Evolutionary conservation across 2,329 filamentous ascomycete genomes (phyloP).

Genomic region (Hymenoscyphus occultus): DNA sequence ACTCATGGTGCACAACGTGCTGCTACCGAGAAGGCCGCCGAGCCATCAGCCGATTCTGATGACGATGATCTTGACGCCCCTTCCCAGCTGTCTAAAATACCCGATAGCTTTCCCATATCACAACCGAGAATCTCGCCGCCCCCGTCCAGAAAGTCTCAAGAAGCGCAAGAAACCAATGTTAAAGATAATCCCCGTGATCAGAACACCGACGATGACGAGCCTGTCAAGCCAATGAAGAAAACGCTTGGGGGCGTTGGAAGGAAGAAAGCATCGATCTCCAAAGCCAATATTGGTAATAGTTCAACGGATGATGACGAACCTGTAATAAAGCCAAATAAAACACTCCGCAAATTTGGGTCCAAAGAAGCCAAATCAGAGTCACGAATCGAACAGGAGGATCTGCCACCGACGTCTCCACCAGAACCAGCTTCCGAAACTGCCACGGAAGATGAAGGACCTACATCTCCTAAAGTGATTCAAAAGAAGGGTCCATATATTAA

Average conservation of each 20-base stretch:
- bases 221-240: background rate
- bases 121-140: slow-evolving; percentile 13
- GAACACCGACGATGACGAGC: slow-evolving; percentile 19
- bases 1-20: slow-evolving; percentile 4
- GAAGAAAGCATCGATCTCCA: background rate
- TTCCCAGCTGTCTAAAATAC: slow-evolving; percentile 31
- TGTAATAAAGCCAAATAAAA: background rate
- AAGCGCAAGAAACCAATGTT: slow-evolving; percentile 14
- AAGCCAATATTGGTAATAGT: background rate
- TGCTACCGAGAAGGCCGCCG: slow-evolving; percentile 10
- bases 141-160: slow-evolving; percentile 15
- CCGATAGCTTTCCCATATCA: slow-evolving; percentile 30
- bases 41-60: slow-evolving; percentile 27
- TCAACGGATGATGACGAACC: background rate
- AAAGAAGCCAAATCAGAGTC: background rate
- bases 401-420: slow-evolving; percentile 6
- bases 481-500: background rate
- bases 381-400: background rate
- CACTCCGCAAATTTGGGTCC: background rate
- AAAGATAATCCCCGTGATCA: slow-evolving; percentile 12
- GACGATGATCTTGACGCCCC: slow-evolving; percentile 32
- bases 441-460: background rate
- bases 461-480: background rate
- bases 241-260: background rate
- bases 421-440: background rate